Evolutionary conservation across 306 rosid genomes (phyloP).

Genomic region (Cyamopsis tetragonoloba): DNA sequence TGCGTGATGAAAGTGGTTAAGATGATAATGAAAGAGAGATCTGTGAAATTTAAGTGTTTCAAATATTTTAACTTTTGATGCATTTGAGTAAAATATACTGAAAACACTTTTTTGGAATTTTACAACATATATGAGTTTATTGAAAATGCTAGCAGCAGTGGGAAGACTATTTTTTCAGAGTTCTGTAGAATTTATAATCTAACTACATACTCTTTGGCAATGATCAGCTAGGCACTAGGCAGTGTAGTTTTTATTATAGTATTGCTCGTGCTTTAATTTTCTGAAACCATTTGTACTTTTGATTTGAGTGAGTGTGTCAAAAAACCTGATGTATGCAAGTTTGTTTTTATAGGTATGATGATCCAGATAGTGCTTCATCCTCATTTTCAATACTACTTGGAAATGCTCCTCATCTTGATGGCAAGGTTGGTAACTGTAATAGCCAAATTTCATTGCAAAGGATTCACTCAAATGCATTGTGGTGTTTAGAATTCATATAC

Average conservation of each 20-base stretch:
- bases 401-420: constrained; percentile 92
- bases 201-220: not conserved
- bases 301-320: constrained; percentile 1
- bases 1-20: not conserved
- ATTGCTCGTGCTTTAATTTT: not conserved
- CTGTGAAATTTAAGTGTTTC: not conserved
- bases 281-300: not conserved
- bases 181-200: not conserved
- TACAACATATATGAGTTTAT: not conserved
- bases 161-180: not conserved
- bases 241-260: constrained; percentile 7
- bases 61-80: not conserved
- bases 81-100: not conserved
- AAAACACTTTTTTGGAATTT: constrained; percentile 2
- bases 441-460: constrained; percentile 13
- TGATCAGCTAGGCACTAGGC: not conserved
- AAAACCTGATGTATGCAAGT: not conserved
- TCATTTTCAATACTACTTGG: constrained; percentile 92
- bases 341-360: constrained; percentile 50
- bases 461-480: constrained; percentile 17
- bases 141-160: constrained; percentile 1
- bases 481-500: constrained; percentile 27
- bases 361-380: constrained; percentile 75
- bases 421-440: constrained; percentile 41
- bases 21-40: not conserved